Evolutionary conservation across 306 rosid genomes (phyloP), one percentile per base, ranked within the genome.

Genomic region (Vicia faba): DNA sequence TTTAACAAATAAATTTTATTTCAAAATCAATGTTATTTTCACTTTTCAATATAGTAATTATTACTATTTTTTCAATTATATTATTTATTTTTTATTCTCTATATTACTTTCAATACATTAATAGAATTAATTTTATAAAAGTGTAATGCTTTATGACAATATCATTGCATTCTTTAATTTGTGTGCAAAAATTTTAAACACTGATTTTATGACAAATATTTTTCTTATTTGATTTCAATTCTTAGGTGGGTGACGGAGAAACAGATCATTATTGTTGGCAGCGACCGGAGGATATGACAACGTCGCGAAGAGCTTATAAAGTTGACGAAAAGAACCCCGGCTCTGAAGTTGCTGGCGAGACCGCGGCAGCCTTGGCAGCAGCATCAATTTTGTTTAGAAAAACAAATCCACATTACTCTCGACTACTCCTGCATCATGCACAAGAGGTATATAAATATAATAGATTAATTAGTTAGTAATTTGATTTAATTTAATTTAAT

Each of bases 261-360:
- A 85, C 91, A 0, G 97, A 88, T 68, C 97, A 91, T 80, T 91
- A 87, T 50, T 91, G 97, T 63, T 91, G 97, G 97, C 96, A 91
- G 72, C 79, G 97, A 55, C 87, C 97, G 13, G 95, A 91, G 68
- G 97, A 91, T 50, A 91, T 88, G 96, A 85, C 89, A 0, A 91
- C 97, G 0, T 85, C 97, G 0, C 88, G 97, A 4, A 85, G 66
- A 51, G 92, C 96, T 40, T 88, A 79, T 60, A 86, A 77, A 80
- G 61, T 91, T 2, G 89, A 91, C 14, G 73, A 40, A 26, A 63
- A 77, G 43, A 80, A 82, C 20, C 91, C 95, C 2, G 97, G 97
- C 5, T 88, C 97, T 0, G 97, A 91, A 15, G 59, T 85, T 0
- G 95, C 86, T 0, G 97, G 95, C 0, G 97, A 91, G 73, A 86